These are phyloP conservation scores for Neonectria faginata DNA, from an alignment of 2,329 filamentous ascomycete species.

Conservation along the genomic window DNA sequence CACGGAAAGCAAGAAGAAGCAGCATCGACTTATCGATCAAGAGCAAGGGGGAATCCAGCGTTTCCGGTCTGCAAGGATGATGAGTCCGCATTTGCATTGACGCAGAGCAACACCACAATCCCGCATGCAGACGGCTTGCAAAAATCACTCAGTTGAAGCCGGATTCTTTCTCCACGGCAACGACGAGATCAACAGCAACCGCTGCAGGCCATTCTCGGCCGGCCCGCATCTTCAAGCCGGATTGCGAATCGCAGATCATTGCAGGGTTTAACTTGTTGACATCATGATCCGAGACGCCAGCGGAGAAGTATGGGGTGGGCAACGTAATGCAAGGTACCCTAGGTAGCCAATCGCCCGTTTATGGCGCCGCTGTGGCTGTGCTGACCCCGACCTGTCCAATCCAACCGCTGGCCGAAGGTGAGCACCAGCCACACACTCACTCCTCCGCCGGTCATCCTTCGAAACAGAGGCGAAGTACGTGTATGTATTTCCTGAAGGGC, in stretches of 20 bases:
- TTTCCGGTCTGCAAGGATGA: neutral
- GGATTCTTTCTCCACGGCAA: neutral
- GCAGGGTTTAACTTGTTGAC: neutral
- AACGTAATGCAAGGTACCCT: neutral
- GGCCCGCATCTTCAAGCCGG: neutral
- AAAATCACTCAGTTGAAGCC: neutral
- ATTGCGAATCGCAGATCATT: neutral
- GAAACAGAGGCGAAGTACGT: neutral
- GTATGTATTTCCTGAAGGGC: neutral
- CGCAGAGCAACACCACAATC: slow-evolving; percentile 1
- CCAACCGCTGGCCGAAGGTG: slow-evolving; percentile 21
- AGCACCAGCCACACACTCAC: slow-evolving; percentile 34
- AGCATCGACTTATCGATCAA: neutral
- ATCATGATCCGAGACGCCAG: neutral
- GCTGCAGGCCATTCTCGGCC: neutral
- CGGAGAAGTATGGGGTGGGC: neutral
- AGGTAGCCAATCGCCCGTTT: neutral
- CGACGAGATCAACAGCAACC: slow-evolving; percentile 6
- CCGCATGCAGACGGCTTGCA: neutral
- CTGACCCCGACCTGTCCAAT: neutral
- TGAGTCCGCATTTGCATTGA: slow-evolving; percentile 12
- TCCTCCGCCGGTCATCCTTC: slow-evolving; percentile 33
- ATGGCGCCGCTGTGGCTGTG: slow-evolving; percentile 23
- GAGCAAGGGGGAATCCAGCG: neutral
- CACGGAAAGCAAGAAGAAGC: neutral